Evolutionary conservation across 306 rosid genomes (phyloP), one percentile per base, ranked within the genome.

Genomic region (Vigna reflexopilosa): DNA sequence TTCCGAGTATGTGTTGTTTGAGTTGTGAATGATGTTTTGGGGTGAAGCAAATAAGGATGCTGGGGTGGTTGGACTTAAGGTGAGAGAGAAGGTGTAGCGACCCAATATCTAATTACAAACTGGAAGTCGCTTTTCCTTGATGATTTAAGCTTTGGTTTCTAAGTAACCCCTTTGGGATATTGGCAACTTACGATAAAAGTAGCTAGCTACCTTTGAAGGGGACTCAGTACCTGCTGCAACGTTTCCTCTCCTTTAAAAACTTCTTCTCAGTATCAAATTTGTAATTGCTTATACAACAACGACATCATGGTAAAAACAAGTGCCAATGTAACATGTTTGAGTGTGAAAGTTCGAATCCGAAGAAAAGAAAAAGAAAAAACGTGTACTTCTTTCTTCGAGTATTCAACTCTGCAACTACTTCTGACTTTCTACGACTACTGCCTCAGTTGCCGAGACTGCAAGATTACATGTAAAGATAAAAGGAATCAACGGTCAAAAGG

Each of bases 81-180:
- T 45, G 50, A 45, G 83, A 56, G 76, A 16, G 69, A 54, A 34
- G 64, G 73, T 45, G 44, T 4, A 66, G 87, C 73, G 86, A 88
- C 89, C 66, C 74, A 62, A 75, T 74, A 90, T 86, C 95, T 70
- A 88, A 83, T 88, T 80, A 82, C 88, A 88, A 82, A 84, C 87
- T 42, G 49, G 3, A 72, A 63, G 95, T 90, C 91, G 88, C 88
- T 90, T 86, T 90, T 81, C 85, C 89, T 83, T 90, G 19, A 59
- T 69, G 70, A 30, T 64, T 70, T 80, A 24, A 76, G 71, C 59
- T 77, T 77, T 78, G 22, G 80, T 81, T 86, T 72, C 83, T 80
- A 90, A 86, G 95, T 77, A 73, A 88, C 84, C 73, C 62, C 64
- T 73, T 55, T 64, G 7, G 28, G 44, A 64, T 75, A 81, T 42